Evolutionary conservation across 768 basidiomycete genomes (phyloP), one percentile per base, ranked within the genome.

Genomic region (Lactarius psammicola): DNA sequence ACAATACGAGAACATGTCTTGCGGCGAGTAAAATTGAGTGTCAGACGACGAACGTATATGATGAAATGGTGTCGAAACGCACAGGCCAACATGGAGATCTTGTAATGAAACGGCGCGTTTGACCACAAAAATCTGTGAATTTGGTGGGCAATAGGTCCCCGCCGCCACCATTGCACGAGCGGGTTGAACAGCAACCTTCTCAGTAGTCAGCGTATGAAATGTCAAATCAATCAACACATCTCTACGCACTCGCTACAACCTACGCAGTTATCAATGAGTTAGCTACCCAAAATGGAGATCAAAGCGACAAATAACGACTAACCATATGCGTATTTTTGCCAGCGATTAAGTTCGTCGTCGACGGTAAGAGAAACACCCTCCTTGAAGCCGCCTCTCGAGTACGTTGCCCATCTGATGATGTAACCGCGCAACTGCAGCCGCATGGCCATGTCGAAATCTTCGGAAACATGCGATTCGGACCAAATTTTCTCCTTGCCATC

Each of bases 261-360:
- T 85, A 30, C 10, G 46, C 13, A 31, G 26, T 36, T 31, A 59
- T 49, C 8, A 65, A 36, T 64, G 18, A 40, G 40, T n/a, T 15
- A 54, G 51, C 20, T 7, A n/a, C 28, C 20, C 6, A 15, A 66
- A 51, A 56, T 51, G 11, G 26, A 17, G 49, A 36, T 61, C 23
- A 59, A 18, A 54, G 60, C 54, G 56, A 54, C 56, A 11, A 62
- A 20, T 1, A 11, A 61, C 15, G 1, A 75, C 80, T 59, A 65
- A 83, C 87, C 90, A 75, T 89, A 92, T 0, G 89, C 82, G 70
- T 91, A 92, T 75, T 95, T 96, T 69, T 95, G 91, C 94, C 94
- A 96, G 6, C 94, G 78, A 72, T 94, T 95, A 17, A 95, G 78
- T 76, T 96, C 94, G 71, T 96, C 94, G 64, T 94, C 92, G 56